phyloP scores from a whole-genome alignment of 257 asterid species.

The Striga asiatica region DNA sequence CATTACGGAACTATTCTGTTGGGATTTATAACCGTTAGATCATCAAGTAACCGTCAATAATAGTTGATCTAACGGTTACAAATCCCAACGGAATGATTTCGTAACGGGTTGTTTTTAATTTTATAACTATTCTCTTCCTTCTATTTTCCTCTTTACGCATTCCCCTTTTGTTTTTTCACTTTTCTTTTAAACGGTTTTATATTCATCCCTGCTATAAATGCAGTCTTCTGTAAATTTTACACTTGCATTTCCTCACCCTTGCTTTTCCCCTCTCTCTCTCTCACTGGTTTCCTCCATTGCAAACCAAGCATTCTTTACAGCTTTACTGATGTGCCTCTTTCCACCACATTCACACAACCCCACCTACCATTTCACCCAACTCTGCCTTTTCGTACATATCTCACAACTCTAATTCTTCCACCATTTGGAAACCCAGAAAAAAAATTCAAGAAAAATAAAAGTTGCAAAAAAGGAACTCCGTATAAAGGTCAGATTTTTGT shows the following conservation, averaged over 20 bases:
- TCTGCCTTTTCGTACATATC: conserved; percentile 25
- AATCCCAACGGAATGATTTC: too few relatives aligned
- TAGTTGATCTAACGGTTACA: too few relatives aligned
- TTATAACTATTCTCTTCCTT: too few relatives aligned
- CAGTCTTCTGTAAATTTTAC: conserved; percentile 16
- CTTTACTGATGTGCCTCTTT: conserved; percentile 31
- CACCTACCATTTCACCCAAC: background rate
- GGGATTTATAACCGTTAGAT: too few relatives aligned
- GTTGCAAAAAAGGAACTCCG: background rate
- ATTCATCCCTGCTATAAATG: conserved; percentile 30
- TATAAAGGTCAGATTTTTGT: conserved; percentile 46
- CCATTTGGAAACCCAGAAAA: conserved; percentile 18
- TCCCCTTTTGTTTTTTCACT: too few relatives aligned
- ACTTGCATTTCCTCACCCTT: conserved; percentile 44
- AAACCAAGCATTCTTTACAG: conserved; percentile 57
- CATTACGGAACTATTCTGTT: too few relatives aligned
- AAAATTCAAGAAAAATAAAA: background rate
- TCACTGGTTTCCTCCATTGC: conserved; percentile 65
- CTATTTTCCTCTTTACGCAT: too few relatives aligned
- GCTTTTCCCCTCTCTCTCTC: conserved; percentile 14
- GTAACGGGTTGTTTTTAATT: too few relatives aligned
- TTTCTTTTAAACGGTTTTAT: too few relatives aligned
- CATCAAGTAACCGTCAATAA: too few relatives aligned
- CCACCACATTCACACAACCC: conserved; percentile 12
- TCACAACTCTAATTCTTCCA: conserved; percentile 23